Evolutionary conservation across 345 rosid species (phyloP), one percentile per base, ranked within the genome.

Genomic region (Cardamine chenopodiifolia): DNA sequence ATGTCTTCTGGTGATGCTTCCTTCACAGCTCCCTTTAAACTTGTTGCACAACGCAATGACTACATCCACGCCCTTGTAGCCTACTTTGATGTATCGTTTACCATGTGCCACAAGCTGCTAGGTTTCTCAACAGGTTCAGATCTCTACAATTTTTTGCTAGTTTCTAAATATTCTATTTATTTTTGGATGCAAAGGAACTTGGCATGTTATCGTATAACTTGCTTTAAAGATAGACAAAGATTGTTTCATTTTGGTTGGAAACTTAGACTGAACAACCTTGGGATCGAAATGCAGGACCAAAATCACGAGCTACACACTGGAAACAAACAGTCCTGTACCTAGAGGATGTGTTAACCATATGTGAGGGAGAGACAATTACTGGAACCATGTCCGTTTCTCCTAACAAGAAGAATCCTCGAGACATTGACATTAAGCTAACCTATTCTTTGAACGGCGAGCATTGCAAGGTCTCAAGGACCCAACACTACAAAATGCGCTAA

Each of bases 31-130:
- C 88, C 98, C 49, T 92, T 92, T 79, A 96, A 92, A 83, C 97
- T 96, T 48, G 85, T 90, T 64, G 98, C 99, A 59, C 85, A 92
- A 68, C 93, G 97, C n/a, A 86, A 96, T 74, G 99, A 96, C 82
- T 92, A 85, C 83, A 89, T 96, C 88, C 99, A 96, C 66, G 98
- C 99, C 42, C 82, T 96, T 64, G 98, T 92, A 42, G 99, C 99
- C n/a, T 92, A 90, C 78, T 96, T 96, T 62, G 99, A 92, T 77
- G 98, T 96, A n/a, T 84, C 96, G 6, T 96, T 96, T 77, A 90
- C 98, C 55, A 90, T 83, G 82, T 92, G 98, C 75, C 98, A 96
- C 71, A 96, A 96, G 80, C 74, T 92, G 72, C 87, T 83, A 60
- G 99, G 98, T 66, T 96, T 96, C 88, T 96, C 99, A 18, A 96